A percentile compares a stretch with the other conserved stretches of the same genome.
Conservation (phyloP, 1,284 basidiomycete genomes). For the Apiotrichum brassicae region DNA sequence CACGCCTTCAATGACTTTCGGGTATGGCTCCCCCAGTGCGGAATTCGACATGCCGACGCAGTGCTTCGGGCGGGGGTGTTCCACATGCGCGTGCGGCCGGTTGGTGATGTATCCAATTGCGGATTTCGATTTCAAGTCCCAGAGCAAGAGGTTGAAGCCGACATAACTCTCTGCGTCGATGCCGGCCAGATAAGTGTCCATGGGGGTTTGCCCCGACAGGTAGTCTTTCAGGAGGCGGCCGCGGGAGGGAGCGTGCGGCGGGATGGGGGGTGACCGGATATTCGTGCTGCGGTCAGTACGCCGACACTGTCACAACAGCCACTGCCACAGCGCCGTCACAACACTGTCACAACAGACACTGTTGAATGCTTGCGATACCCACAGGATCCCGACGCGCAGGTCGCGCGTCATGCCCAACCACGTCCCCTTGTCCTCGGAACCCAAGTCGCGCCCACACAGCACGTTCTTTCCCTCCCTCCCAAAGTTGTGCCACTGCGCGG, state of each 20-base stretch:
- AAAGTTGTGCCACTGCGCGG: slow-evolving; percentile 43
- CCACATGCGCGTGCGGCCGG: slow-evolving; percentile 22
- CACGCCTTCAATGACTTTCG: slow-evolving; percentile 38
- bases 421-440: slow-evolving; percentile 28
- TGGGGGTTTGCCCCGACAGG: slow-evolving; percentile 9
- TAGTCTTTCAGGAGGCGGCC: slow-evolving; percentile 33
- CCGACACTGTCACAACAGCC: too few species aligned
- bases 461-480: slow-evolving; percentile 20
- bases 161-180: slow-evolving; percentile 27
- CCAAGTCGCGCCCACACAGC: slow-evolving; percentile 33
- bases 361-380: slow-evolving; percentile 9
- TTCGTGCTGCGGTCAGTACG: slow-evolving; percentile 32
- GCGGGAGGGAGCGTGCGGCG: slow-evolving; percentile 30
- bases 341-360: too few species aligned
- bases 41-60: slow-evolving; percentile 36
- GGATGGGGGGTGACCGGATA: slow-evolving; percentile 26
- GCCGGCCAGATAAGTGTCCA: slow-evolving; percentile 23
- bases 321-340: too few species aligned
- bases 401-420: slow-evolving; percentile 41
- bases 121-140: slow-evolving; percentile 3
- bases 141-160: slow-evolving; percentile 44
- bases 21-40: slow-evolving; percentile 33
- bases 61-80: slow-evolving; percentile 3
- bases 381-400: slow-evolving; percentile 39
- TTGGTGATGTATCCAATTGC: slow-evolving; percentile 36